Evolutionary conservation across 148 eudicot genomes (phyloP).

Genomic region (Persicaria tinctoria): DNA sequence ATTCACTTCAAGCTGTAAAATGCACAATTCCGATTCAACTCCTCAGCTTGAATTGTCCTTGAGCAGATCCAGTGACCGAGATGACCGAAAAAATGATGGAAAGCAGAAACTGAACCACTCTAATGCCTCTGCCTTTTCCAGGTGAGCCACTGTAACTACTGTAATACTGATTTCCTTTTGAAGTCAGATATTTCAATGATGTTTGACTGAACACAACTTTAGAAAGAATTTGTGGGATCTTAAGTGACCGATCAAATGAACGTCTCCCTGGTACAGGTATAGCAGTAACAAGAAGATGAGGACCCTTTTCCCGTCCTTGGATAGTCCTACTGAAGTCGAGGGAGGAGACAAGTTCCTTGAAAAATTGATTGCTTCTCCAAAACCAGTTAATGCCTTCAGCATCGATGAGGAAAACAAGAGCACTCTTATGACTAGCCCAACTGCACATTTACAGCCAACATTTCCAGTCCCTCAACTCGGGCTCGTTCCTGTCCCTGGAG

Average conservation of each 20-base stretch:
- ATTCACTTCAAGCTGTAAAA: constrained; percentile 18
- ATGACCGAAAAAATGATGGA: constrained; percentile 22
- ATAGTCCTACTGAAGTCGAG: constrained; percentile 15
- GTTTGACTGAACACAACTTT: not conserved
- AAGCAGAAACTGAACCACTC: constrained; percentile 26
- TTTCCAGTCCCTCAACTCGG: constrained; percentile 19
- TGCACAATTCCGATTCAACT: constrained; percentile 17
- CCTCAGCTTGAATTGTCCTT: constrained; percentile 37
- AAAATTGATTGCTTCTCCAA: not conserved
- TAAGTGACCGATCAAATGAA: not conserved
- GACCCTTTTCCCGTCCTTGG: constrained; percentile 15
- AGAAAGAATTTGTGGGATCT: not conserved
- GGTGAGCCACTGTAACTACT: constrained; percentile 21
- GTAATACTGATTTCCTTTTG: not conserved
- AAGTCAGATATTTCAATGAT: not conserved
- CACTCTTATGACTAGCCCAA: constrained; percentile 8
- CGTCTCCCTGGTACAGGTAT: constrained; percentile 26
- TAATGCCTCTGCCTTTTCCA: constrained; percentile 34
- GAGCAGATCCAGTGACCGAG: constrained; percentile 22
- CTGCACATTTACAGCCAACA: constrained; percentile 16
- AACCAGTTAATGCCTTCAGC: constrained; percentile 11
- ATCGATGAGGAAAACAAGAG: constrained; percentile 17
- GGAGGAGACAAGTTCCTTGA: constrained; percentile 9
- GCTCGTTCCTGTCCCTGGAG: constrained; percentile 14
- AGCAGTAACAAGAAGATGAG: constrained; percentile 23